phyloP scores from a whole-genome alignment of 2,329 filamentous ascomycete genomes.

The Microsporum canis region DNA sequence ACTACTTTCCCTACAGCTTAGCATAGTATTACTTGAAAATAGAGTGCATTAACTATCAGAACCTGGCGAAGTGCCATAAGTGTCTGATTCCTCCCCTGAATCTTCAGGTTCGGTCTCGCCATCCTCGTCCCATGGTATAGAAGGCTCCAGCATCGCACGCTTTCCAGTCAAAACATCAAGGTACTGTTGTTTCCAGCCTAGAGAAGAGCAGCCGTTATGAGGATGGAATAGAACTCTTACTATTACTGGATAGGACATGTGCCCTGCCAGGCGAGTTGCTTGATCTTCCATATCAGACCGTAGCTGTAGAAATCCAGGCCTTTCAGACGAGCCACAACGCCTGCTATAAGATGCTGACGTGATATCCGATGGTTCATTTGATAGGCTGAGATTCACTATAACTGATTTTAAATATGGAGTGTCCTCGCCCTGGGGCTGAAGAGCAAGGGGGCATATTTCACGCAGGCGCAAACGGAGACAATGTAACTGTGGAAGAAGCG shows the following conservation, averaged over 20 bases:
- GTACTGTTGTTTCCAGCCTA: background rate
- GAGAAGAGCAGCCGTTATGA: background rate
- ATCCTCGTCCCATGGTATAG: slow-evolving; percentile 1
- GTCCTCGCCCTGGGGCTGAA: background rate
- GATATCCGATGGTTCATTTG: background rate
- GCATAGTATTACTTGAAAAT: background rate
- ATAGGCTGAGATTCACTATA: slow-evolving; percentile 6
- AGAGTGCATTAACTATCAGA: background rate
- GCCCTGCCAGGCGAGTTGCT: background rate
- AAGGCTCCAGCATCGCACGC: background rate
- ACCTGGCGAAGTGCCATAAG: background rate
- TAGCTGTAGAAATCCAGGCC: background rate
- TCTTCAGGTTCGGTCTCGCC: background rate
- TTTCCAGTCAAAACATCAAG: slow-evolving; percentile 6
- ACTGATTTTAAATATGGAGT: background rate
- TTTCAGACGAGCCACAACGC: background rate
- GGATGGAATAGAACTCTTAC: background rate
- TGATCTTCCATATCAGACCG: background rate
- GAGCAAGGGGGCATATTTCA: slow-evolving; percentile 2
- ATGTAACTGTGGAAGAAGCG: slow-evolving; percentile 2
- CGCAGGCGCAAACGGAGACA: slow-evolving; percentile 5
- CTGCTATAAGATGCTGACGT: background rate
- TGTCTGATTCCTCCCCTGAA: background rate
- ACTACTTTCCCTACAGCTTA: too few species aligned
- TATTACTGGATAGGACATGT: background rate